Percentiles rank a stretch among this genome's conserved stretches.
Evolutionary conservation across 129 eudicot species (phyloP).

Genomic region (Saposhnikovia divaricata): DNA sequence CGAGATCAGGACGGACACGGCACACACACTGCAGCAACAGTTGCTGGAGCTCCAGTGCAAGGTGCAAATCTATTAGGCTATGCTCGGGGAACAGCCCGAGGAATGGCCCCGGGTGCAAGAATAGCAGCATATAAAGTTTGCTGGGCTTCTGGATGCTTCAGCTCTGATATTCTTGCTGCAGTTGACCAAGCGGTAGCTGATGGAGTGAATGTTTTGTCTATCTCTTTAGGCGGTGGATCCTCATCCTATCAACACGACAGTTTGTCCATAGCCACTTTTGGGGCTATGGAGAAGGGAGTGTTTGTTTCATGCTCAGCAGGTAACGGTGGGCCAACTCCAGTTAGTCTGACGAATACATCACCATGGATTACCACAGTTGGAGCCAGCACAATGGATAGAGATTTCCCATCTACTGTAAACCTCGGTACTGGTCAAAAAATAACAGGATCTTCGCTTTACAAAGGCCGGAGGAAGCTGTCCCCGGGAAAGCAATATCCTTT

Average conservation of each 20-base stretch:
- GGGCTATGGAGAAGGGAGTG: conserved; percentile 88
- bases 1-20: conserved; percentile 95
- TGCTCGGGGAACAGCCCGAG: conserved; percentile 77
- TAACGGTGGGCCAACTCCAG: conserved; percentile 83
- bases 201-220: conserved; percentile 73
- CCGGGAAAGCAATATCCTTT: conserved; percentile 41
- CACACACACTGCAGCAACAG: conserved; percentile 88
- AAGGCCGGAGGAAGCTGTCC: conserved; percentile 45
- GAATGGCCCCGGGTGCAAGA: conserved; percentile 78
- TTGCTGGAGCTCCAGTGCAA: conserved; percentile 63
- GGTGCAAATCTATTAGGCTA: conserved; percentile 85
- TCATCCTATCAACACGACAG: conserved; percentile 71
- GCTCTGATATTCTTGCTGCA: conserved; percentile 86
- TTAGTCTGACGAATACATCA: conserved; percentile 75
- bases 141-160: conserved; percentile 87
- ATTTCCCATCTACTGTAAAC: conserved; percentile 59
- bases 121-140: conserved; percentile 89
- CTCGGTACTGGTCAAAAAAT: conserved; percentile 47
- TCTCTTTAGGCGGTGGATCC: conserved; percentile 89
- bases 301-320: conserved; percentile 93
- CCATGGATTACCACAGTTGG: conserved; percentile 91
- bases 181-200: conserved; percentile 79
- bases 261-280: conserved; percentile 73
- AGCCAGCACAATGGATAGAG: conserved; percentile 93
- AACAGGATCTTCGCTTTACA: conserved; percentile 69